Evolutionary conservation across 345 rosid species (phyloP), one percentile per base, ranked within the genome.

Genomic region (Salix suchowensis): DNA sequence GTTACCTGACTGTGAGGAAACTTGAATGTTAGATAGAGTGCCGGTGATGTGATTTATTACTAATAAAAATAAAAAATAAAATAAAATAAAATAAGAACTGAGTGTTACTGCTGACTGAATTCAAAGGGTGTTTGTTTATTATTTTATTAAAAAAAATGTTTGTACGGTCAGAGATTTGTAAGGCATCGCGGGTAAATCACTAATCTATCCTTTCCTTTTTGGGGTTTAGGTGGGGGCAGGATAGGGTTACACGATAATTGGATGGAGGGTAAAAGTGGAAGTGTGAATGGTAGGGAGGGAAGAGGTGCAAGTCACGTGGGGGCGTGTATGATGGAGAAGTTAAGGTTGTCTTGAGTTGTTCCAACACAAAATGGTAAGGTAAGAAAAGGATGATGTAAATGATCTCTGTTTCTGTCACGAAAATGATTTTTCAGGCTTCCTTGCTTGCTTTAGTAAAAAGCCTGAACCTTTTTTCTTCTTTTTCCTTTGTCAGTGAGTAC

Each of bases 281-380:
- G 19, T 1, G 32, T 5, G n/a, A n/a, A 19, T 5, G 70, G 39
- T 7, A 15, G n/a, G 2, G 46, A 16, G 65, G 34, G 26, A 65
- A 21, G 58, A 24, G 37, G 23, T 19, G 74, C 26, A 62, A 19
- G 39, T 67, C 75, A 74, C 78, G 67, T 65, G 85, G 71, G 70
- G 67, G 60, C 66, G 12, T 36, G 37, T 19, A 71, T 71, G 81
- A 74, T 64, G 87, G 74, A 60, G 86, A 72, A 79, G 85, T 86
- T 86, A 81, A 88, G 88, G 85, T 83, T 88, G 91, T 84, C 91
- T 24, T 60, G 72, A 48, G 67, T 42, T 81, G 84, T 86, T 75
- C 86, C 89, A 83, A 79, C 87, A 85, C 77, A 65, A 72, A 39
- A 50, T 39, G 40, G 71, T 34, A 71, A 77, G 75, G 80, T 50